phyloP scores from a whole-genome alignment of 1,284 basidiomycete genomes.

The Gomphus bonarii region DNA sequence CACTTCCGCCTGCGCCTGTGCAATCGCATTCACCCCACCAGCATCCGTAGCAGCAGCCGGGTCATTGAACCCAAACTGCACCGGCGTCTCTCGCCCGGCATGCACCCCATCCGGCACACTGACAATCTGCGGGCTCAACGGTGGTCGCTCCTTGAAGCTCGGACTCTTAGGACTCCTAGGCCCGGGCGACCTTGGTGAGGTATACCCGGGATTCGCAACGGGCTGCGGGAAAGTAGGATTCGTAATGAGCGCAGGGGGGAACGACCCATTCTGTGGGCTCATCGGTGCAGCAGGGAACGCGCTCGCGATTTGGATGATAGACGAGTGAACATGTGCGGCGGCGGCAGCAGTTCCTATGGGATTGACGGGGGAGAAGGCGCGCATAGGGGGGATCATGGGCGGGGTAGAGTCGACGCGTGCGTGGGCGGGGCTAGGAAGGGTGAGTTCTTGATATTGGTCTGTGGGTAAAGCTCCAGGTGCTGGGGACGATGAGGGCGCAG shows the following conservation, averaged over 20 bases:
- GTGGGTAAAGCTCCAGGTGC: background rate
- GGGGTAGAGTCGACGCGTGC: conserved; percentile 15
- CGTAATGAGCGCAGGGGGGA: no score
- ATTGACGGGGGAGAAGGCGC: conserved; percentile 16
- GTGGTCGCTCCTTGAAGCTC: background rate
- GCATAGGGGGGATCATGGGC: conserved; percentile 15
- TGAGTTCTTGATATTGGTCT: conserved; percentile 5
- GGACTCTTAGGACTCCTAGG: no score
- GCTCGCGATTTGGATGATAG: conserved; percentile 9
- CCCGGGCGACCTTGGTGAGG: background rate
- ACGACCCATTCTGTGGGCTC: no score
- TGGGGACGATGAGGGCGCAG: conserved; percentile 20
- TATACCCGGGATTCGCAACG: background rate
- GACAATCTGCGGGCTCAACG: conserved; percentile 15
- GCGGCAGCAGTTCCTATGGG: no score
- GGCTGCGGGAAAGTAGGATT: background rate
- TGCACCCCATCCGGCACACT: conserved; percentile 8
- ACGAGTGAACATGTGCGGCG: conserved; percentile 14
- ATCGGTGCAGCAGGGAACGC: background rate
- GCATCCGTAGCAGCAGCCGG: background rate
- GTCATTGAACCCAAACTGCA: conserved; percentile 14
- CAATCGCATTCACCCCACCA: no score
- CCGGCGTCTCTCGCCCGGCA: conserved; percentile 16
- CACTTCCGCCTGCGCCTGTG: no score
- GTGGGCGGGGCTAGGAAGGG: conserved; percentile 21